Evolutionary conservation across 2,329 filamentous ascomycete genomes (phyloP), one percentile per base, ranked within the genome.

Genomic region (Aspergillus jensenii): DNA sequence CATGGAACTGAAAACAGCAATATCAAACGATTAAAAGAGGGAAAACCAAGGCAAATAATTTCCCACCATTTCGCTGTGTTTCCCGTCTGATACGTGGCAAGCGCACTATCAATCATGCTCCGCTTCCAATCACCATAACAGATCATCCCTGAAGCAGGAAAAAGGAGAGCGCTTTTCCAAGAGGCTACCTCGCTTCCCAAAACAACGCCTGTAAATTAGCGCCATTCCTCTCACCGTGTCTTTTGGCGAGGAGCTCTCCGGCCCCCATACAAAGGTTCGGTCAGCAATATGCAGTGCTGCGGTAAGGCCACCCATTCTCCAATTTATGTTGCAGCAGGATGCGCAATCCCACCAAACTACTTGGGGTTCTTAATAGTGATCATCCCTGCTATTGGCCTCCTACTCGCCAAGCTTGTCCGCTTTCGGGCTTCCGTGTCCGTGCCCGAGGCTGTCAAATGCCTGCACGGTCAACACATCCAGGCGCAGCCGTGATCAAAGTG

Each of bases 301-400:
- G 41, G 43, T 54, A 46, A 54, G 51, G 51, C 51, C 41, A 15
- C 51, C 51, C 51, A 46, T 52, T 46, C 45, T 37, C 35, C 35
- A 37, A 14, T 25, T 25, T 25, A 54, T 48, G 31, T 54, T 47
- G 31, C 44, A 40, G 15, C 19, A 39, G 21, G 5, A 43, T 33
- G 31, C 44, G 14, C 21, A 8, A 37, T 15, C 35, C 35, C 15
- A 25, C 31, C 27, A 19, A 27, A 54, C 33, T 33, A 21, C 33
- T 43, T 2, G 31, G 51, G 33, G 27, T 45, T 14, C 35, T 15
- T 19, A 41, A 54, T 54, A 35, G 23, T 35, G 35, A 54, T 54
- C 33, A 31, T 47, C 43, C 21, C 12, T 19, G 19, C 19, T n/a
- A 40, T 54, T 54, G 52, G 52, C 52, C 27, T 17, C 8, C 9